Percentiles rank a stretch among this genome's conserved stretches.
Conservation (phyloP, 352 stramenopile genomes). For the Phytopythium kandeliae region DNA sequence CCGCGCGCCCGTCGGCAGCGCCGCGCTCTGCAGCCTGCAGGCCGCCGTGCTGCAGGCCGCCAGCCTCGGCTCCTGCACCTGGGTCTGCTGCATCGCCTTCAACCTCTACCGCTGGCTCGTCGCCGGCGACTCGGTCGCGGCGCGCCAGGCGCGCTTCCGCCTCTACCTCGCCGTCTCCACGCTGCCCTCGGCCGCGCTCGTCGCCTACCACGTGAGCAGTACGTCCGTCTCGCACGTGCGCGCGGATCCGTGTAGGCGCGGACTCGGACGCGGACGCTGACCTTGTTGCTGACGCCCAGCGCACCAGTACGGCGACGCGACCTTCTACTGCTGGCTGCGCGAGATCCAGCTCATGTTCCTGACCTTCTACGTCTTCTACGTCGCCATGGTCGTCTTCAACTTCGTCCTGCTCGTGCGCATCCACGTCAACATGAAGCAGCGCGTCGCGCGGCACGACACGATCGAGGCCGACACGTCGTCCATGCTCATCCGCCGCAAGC, state of each 20-base stretch:
- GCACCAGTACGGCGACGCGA: slow-evolving; percentile 66
- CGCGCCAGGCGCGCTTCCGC: slow-evolving; percentile 44
- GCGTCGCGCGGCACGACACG: slow-evolving; percentile 56
- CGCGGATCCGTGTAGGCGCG: too few species aligned
- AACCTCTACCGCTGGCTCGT: slow-evolving; percentile 82
- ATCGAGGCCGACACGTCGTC: slow-evolving; percentile 58
- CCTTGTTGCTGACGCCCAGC: slow-evolving; percentile 13
- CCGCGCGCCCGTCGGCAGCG: slow-evolving; percentile 32
- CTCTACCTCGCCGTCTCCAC: slow-evolving; percentile 52
- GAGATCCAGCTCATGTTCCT: slow-evolving; percentile 62
- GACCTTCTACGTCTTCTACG: slow-evolving; percentile 75
- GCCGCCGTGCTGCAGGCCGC: slow-evolving; percentile 47
- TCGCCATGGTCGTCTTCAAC: slow-evolving; percentile 67
- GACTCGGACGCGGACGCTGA: too few species aligned
- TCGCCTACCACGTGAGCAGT: slow-evolving; percentile 56
- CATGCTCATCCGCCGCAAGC: slow-evolving; percentile 61
- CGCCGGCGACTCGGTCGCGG: slow-evolving; percentile 62
- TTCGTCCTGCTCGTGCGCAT: slow-evolving; percentile 58
- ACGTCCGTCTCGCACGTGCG: too few species aligned
- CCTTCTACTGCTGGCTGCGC: slow-evolving; percentile 79
- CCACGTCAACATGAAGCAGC: slow-evolving; percentile 59
- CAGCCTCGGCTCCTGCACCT: slow-evolving; percentile 56
- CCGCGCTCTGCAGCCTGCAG: slow-evolving; percentile 45
- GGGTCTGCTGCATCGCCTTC: slow-evolving; percentile 75
- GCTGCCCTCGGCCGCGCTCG: slow-evolving; percentile 37